These are phyloP conservation scores for Melanopsichium pennsylvanicum DNA, from an alignment of 1,284 basidiomycete species.

Conservation along the genomic window DNA sequence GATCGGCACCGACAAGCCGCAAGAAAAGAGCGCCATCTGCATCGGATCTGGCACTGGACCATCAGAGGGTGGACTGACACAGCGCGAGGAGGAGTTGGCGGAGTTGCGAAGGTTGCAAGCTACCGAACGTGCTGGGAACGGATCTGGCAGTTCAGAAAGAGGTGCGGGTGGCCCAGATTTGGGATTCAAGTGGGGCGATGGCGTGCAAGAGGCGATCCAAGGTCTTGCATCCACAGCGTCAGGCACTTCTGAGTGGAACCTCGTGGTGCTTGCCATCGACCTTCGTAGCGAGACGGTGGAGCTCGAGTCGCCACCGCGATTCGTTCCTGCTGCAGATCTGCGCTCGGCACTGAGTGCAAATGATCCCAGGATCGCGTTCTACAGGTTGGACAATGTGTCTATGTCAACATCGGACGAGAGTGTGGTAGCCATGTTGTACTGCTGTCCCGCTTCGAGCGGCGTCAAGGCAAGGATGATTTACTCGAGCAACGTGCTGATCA, in stretches of 20 bases:
- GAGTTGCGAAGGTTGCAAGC: conserved; percentile 39
- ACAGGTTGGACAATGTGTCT: conserved; percentile 33
- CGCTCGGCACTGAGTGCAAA: conserved; percentile 11
- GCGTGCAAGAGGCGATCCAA: conserved; percentile 41
- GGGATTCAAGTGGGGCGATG: conserved; percentile 42
- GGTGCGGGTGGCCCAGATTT: conserved; percentile 20
- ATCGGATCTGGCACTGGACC: conserved; percentile 28
- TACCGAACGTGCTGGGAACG: conserved; percentile 19
- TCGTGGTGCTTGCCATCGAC: conserved; percentile 49
- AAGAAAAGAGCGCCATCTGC: conserved; percentile 21
- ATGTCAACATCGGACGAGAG: conserved; percentile 29
- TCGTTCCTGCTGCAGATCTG: conserved; percentile 39
- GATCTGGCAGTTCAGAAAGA: not conserved
- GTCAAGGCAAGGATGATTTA: conserved; percentile 56
- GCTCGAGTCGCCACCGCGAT: conserved; percentile 39
- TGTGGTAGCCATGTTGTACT: conserved; percentile 55
- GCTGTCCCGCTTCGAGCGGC: conserved; percentile 48
- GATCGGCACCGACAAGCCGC: not conserved
- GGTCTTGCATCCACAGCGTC: conserved; percentile 39
- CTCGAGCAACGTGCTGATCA: conserved; percentile 46
- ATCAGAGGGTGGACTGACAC: conserved; percentile 17
- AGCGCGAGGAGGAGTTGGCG: conserved; percentile 41
- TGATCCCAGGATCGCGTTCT: conserved; percentile 51
- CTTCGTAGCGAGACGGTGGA: conserved; percentile 41
- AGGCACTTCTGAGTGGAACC: conserved; percentile 51